Conservation (phyloP, 495 filamentous ascomycete genomes). For the Aspergillus sclerotioniger region DNA sequence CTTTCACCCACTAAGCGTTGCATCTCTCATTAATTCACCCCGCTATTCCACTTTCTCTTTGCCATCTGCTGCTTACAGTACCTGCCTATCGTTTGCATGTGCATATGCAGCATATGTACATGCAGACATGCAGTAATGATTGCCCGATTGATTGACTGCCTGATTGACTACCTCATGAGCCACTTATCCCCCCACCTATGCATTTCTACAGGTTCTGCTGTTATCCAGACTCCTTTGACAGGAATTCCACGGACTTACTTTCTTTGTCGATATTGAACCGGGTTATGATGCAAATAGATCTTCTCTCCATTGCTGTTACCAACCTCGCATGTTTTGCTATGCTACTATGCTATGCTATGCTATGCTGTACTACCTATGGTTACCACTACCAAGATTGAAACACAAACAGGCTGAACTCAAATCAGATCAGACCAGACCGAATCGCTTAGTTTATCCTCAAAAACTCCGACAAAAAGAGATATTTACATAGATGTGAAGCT, state of each 20-base stretch:
- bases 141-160: not conserved
- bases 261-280: not conserved
- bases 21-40: not conserved
- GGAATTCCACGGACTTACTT: not conserved
- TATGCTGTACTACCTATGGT: not conserved
- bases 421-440: no score
- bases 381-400: not conserved
- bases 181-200: not conserved
- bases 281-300: conserved; percentile 2
- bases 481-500: no score
- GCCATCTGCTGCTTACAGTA: not conserved
- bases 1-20: not conserved
- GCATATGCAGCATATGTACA: not conserved
- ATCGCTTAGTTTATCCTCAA: no score
- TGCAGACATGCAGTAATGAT: not conserved
- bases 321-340: not conserved
- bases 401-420: not conserved
- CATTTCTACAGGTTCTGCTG: not conserved
- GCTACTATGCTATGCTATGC: not conserved
- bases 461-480: no score
- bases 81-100: not conserved
- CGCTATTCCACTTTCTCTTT: not conserved
- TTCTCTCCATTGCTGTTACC: no score
- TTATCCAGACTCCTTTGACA: not conserved
- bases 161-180: not conserved